Conservation (phyloP, 1,139 yeast genomes). For the Zygosaccharomyces sapae region DNA sequence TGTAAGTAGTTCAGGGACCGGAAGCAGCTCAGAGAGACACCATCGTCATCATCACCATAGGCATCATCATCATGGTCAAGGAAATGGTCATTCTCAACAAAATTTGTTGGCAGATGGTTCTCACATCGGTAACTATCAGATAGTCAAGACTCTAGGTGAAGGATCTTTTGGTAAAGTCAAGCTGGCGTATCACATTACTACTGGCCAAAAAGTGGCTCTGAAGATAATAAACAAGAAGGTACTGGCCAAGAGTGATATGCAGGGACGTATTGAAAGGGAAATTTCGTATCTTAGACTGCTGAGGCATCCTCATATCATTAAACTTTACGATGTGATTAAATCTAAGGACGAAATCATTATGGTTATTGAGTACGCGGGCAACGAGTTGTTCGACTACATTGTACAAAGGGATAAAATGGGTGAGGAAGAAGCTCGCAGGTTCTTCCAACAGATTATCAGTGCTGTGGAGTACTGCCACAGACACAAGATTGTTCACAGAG, state of each 20-base stretch:
- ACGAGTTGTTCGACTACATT: constrained; percentile 91
- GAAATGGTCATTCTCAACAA: constrained; percentile 13
- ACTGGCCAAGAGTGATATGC: constrained; percentile 94
- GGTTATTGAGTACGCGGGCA: constrained; percentile 97
- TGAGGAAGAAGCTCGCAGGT: constrained; percentile 88
- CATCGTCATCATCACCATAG: constrained; percentile 27
- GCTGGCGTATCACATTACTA: constrained; percentile 88
- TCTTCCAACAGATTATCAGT: constrained; percentile 94
- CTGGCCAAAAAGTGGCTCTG: constrained; percentile 91
- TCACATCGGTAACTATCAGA: constrained; percentile 87
- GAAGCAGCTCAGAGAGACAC: constrained; percentile 10
- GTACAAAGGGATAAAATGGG: constrained; percentile 94
- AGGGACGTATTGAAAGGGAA: constrained; percentile 92
- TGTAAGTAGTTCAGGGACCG: constrained; percentile 3
- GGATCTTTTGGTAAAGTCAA: constrained; percentile 98
- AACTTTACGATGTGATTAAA: constrained; percentile 91
- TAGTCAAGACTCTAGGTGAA: constrained; percentile 90
- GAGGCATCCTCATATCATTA: constrained; percentile 96
- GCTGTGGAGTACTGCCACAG: constrained; percentile 98
- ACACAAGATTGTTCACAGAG: constrained; percentile 96
- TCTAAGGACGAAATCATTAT: constrained; percentile 93
- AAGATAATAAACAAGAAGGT: constrained; percentile 93
- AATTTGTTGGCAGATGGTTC: constrained; percentile 38
- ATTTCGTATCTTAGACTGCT: constrained; percentile 82
- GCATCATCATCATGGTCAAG: constrained; percentile 23